These are phyloP conservation scores for Candolleomyces eurysporus DNA, from an alignment of 768 basidiomycete species.

Conservation along the genomic window DNA sequence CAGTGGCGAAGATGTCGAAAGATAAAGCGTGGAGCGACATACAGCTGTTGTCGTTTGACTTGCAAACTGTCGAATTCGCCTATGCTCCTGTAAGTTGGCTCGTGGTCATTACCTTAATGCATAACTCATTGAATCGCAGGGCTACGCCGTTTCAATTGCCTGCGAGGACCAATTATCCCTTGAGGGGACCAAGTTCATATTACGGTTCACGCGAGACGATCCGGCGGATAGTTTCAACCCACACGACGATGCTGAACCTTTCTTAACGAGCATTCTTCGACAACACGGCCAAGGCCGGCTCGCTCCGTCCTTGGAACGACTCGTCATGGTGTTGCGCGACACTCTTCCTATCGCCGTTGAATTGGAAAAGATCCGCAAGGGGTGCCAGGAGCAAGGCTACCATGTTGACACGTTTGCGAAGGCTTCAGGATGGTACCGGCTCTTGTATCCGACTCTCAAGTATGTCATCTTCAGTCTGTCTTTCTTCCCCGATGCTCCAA, in stretches of 20 bases:
- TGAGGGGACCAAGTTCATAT: constrained; percentile 67
- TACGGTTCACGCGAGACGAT: constrained; percentile 60
- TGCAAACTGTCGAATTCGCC: constrained; percentile 89
- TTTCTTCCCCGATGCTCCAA: background rate
- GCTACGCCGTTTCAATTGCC: constrained; percentile 75
- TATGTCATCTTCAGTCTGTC: constrained; percentile 23
- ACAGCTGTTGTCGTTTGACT: constrained; percentile 82
- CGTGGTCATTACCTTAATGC: background rate
- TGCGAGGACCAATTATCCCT: constrained; percentile 74
- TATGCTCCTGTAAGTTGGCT: constrained; percentile 56
- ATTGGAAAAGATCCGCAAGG: constrained; percentile 53
- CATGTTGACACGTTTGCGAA: constrained; percentile 72
- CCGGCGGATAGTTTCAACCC: constrained; percentile 54
- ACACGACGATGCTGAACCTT: constrained; percentile 76
- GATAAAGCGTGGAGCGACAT: constrained; percentile 71
- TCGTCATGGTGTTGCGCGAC: constrained; percentile 68
- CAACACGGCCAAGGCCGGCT: constrained; percentile 57
- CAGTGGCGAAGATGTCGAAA: constrained; percentile 84
- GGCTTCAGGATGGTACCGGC: constrained; percentile 78
- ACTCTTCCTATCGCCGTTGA: constrained; percentile 77
- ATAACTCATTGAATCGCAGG: constrained; percentile 32
- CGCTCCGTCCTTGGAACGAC: constrained; percentile 59
- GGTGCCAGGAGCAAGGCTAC: constrained; percentile 28
- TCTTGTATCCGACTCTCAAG: constrained; percentile 70
- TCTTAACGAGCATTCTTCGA: constrained; percentile 68